A percentile compares a stretch with the other conserved stretches of the same genome.
These are phyloP conservation scores for Trichoderma reesei DNA, from an alignment of 495 filamentous ascomycete genomes.

Conservation along the genomic window DNA sequence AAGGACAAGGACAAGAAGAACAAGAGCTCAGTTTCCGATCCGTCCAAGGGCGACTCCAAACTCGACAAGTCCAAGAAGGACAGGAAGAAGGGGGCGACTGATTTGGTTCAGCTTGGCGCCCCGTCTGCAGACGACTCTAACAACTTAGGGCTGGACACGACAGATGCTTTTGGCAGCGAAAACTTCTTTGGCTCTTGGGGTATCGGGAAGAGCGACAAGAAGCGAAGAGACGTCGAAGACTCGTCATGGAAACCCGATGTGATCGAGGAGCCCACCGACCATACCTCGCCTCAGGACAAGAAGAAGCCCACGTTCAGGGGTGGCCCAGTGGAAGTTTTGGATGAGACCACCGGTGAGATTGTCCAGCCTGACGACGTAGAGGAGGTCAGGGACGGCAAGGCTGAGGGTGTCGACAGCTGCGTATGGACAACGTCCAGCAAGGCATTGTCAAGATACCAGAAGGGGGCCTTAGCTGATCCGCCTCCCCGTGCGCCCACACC, in stretches of 20 bases:
- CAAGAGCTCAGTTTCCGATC: conserved; percentile 10
- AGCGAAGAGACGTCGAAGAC: conserved; percentile 35
- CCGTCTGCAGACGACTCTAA: conserved; percentile 15
- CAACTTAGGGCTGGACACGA: conserved; percentile 10
- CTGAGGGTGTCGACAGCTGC: conserved; percentile 22
- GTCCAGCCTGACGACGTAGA: conserved; percentile 33
- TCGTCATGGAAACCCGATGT: conserved; percentile 22
- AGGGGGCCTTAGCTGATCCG: conserved; percentile 20
- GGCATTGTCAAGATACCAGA: conserved; percentile 32
- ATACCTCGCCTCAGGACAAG: conserved; percentile 30
- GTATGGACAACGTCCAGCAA: conserved; percentile 25
- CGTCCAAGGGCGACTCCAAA: conserved; percentile 1
- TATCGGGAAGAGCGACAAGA: conserved; percentile 27
- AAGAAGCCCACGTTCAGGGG: conserved; percentile 33
- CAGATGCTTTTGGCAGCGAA: conserved; percentile 14
- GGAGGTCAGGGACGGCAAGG: conserved; percentile 29
- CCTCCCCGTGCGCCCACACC: conserved; percentile 17
- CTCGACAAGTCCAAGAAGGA: conserved; percentile 16
- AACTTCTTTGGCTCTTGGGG: conserved; percentile 29
- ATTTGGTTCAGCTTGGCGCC: conserved; percentile 25
- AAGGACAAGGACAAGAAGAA: conserved; percentile 20
- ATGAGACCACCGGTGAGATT: conserved; percentile 23
- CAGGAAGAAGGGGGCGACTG: conserved; percentile 26
- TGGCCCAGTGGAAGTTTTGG: conserved; percentile 29
- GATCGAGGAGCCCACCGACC: background rate